Percentiles rank a stretch among this genome's conserved stretches.
These are phyloP conservation scores for Aureobasidium vineae DNA, from an alignment of 2,329 filamentous ascomycete genomes.

Conservation along the genomic window DNA sequence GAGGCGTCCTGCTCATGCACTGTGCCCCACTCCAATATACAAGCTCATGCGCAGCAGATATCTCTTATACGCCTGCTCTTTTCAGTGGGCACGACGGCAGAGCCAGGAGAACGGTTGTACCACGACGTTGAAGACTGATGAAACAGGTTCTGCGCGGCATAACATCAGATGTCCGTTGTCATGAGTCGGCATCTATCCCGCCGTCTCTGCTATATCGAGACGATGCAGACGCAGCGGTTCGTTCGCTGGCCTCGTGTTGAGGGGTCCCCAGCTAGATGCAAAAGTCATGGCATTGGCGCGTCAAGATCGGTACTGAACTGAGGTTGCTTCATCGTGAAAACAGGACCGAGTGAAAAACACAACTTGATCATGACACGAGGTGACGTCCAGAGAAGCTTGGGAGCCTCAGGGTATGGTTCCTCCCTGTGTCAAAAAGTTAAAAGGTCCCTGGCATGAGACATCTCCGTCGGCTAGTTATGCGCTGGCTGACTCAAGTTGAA, in stretches of 20 bases:
- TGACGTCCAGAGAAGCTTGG: slow-evolving; percentile 6
- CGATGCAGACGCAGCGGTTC: neutral
- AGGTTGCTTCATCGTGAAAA: neutral
- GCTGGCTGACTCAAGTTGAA: slow-evolving; percentile 1
- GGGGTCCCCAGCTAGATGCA: neutral
- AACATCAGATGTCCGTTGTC: slow-evolving; percentile 4
- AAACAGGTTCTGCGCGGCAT: slow-evolving; percentile 9
- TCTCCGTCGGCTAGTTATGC: neutral
- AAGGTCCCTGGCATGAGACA: neutral
- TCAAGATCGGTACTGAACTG: neutral
- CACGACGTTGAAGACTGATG: slow-evolving; percentile 4
- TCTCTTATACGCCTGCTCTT: neutral
- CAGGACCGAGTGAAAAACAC: neutral
- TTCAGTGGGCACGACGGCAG: neutral
- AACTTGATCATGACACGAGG: neutral
- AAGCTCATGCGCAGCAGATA: slow-evolving; percentile 14
- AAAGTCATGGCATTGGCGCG: neutral
- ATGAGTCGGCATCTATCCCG: neutral
- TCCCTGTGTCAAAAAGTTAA: slow-evolving; percentile 7
- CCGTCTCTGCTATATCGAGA: neutral
- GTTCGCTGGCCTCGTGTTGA: slow-evolving; percentile 3
- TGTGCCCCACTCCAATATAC: neutral
- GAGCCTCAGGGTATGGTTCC: neutral
- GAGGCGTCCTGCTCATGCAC: slow-evolving; percentile 17
- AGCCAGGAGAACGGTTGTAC: neutral